Base-by-base conservation (phyloP, 306 rosid species). In the Nissolia schottii region DNA sequence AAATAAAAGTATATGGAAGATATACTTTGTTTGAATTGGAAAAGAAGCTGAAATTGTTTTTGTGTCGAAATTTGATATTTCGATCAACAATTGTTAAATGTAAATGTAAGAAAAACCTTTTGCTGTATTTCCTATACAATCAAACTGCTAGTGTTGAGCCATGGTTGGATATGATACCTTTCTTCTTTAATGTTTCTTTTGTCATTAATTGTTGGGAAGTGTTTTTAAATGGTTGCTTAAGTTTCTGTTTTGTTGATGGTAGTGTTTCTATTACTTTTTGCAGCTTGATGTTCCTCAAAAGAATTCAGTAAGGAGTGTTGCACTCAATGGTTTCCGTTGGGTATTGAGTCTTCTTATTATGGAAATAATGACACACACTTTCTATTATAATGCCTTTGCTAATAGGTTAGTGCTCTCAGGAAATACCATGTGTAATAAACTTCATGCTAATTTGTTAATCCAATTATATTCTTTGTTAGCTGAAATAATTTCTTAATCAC, bases 351-450 rank as follows among this genome's bases (percentile, higher is more conserved):
- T 89, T 80, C 80, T 91, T 60, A 85, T 91, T 49, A 82, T 94
- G 88, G 96, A 94, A 73, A 55, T 94, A 50, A 87, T 91, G 90
- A 83, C 96, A 45, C 96, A 94, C 82, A 72, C 87, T 31, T 83
- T 91, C 80, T 85, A 84, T 79, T 91, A 91, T 79, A 94, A 94
- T 83, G 88, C 98, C 80, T 91, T 94, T 46, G 91, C 97, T 64
- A 86, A 80, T 64, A 94, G 98, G 97, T 91, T 72, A 74, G 75
- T 81, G 37, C 75, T 78, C 76, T 71, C 19, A 7, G 66, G 59
- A 54, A 67, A 60, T 4, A 34, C 50, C 64, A 18, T 32, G 14
- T 49, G 53, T 53, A 45, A 40, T 59, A 29, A 76, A n/a, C n/a
- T n/a, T n/a, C n/a, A n/a, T n/a, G n/a, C 73, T 29, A 16, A 9